phyloP scores from a whole-genome alignment of 2,329 filamentous ascomycete genomes.

The Plectosphaerella plurivora region DNA sequence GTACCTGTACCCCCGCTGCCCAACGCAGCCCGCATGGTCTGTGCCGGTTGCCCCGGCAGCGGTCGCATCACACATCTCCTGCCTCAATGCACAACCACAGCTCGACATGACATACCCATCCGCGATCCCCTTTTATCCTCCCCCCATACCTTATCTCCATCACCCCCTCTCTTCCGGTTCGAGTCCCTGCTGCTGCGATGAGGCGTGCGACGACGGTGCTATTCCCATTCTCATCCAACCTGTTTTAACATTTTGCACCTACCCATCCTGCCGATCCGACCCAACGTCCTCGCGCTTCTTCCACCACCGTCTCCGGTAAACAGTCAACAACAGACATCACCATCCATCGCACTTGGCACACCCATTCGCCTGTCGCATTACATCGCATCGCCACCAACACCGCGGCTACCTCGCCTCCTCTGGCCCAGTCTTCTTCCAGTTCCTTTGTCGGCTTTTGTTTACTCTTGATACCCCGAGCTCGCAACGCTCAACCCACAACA shows the following conservation, averaged over 20 bases:
- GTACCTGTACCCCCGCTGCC: no score
- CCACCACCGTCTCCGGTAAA: not conserved
- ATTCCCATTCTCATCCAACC: slow-evolving; percentile 1
- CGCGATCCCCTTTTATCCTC: not conserved
- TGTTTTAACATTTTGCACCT: slow-evolving; percentile 6
- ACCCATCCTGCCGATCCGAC: not conserved
- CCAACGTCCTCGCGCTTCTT: not conserved
- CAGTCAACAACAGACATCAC: not conserved
- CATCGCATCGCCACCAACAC: slow-evolving; percentile 9
- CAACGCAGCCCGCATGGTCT: not conserved
- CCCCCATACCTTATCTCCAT: not conserved
- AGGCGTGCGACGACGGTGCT: not conserved
- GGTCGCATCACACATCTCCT: not conserved
- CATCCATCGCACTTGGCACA: not conserved
- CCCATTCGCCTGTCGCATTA: not conserved
- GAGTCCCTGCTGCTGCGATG: not conserved
- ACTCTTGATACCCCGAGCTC: slow-evolving; percentile 3
- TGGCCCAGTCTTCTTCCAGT: not conserved
- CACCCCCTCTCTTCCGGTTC: not conserved
- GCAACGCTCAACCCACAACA: slow-evolving; percentile 11
- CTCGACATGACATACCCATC: not conserved
- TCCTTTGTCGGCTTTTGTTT: slow-evolving; percentile 6
- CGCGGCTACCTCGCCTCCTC: not conserved
- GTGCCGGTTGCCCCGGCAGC: not conserved
- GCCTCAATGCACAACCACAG: not conserved